Conservation (phyloP, 2,329 filamentous ascomycete genomes). For the Byssoonygena ceratinophila region DNA sequence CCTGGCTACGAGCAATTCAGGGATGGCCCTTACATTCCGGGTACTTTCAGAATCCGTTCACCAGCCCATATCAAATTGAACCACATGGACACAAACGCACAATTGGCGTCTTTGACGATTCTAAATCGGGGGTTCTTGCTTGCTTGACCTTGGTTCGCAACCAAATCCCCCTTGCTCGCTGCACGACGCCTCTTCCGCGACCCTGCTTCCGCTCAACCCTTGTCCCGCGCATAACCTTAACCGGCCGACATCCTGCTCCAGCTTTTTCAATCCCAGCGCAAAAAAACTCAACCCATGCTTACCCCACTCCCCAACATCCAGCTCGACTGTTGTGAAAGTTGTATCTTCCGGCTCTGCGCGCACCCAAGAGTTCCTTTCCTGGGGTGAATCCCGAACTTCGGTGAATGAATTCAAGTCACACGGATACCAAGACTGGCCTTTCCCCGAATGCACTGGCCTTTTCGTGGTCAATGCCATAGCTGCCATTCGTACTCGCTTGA, state of each 20-base stretch:
- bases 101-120: background rate
- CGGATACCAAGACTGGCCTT: background rate
- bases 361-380: background rate
- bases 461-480: background rate
- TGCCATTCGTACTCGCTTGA: background rate
- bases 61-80: background rate
- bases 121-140: background rate
- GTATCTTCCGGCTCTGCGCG: background rate
- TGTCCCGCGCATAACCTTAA: constrained; percentile 4
- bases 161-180: background rate
- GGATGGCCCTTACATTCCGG: background rate
- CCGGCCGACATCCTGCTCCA: background rate
- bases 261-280: background rate
- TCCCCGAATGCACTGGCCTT: background rate
- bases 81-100: background rate
- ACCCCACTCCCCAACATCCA: background rate
- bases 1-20: background rate
- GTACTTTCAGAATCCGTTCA: no score
- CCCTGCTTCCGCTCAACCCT: constrained; percentile 12
- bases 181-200: background rate
- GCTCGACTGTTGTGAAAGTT: background rate
- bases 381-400: background rate
- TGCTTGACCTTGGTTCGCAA: background rate
- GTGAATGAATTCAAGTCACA: background rate
- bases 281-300: background rate